Percentiles rank a stretch among this genome's conserved stretches.
Conservation (phyloP, 2,329 filamentous ascomycete species). For the Bertia moriformis region DNA sequence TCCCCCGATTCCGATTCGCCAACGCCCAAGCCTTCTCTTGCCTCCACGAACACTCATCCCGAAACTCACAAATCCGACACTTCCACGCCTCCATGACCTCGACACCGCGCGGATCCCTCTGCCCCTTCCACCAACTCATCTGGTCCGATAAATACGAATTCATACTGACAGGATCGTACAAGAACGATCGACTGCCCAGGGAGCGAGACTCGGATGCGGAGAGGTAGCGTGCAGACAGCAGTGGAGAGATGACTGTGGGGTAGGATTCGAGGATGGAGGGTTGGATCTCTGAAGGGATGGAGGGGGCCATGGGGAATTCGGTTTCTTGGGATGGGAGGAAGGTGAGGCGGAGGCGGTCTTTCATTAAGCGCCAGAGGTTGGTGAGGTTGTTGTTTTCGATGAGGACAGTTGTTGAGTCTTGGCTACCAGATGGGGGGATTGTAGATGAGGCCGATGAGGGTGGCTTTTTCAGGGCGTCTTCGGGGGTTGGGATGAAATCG, state of each 20-base stretch:
- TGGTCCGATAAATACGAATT: background rate
- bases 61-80: constrained; percentile 1
- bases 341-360: background rate
- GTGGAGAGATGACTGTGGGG: background rate
- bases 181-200: background rate
- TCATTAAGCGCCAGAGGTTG: background rate
- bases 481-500: background rate
- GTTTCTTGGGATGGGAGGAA: background rate
- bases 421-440: background rate
- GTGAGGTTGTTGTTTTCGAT: background rate
- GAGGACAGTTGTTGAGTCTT: background rate
- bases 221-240: background rate
- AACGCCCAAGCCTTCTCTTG: background rate
- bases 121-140: background rate
- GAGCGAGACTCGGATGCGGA: background rate
- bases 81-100: constrained; percentile 1
- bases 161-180: background rate
- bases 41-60: background rate
- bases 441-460: background rate
- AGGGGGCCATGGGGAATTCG: background rate
- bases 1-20: background rate
- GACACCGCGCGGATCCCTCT: background rate
- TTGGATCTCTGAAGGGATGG: background rate
- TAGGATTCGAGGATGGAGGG: background rate
- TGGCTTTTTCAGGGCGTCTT: background rate